A percentile compares a stretch with the other conserved stretches of the same genome.
Evolutionary conservation across 2,329 filamentous ascomycete species (phyloP).

Genomic region (Sclerotiophoma versabilis): DNA sequence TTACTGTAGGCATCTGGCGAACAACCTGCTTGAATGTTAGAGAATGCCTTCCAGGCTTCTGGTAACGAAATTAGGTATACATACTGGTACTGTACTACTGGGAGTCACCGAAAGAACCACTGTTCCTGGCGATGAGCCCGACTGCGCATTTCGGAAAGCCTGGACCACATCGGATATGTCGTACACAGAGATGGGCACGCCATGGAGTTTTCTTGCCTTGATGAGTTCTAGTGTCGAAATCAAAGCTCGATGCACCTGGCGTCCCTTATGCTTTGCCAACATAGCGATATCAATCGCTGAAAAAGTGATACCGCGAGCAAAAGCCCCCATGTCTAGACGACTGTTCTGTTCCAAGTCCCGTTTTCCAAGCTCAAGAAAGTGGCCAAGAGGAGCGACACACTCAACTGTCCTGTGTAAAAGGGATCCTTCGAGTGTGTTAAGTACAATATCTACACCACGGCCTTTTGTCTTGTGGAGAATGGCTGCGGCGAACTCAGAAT

Average conservation of each 20-base stretch:
- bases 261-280: slow-evolving; percentile 49
- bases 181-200: neutral
- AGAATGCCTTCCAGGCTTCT: neutral
- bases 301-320: slow-evolving; percentile 21
- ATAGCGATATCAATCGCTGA: slow-evolving; percentile 40
- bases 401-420: slow-evolving; percentile 50
- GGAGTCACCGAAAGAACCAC: neutral
- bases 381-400: slow-evolving; percentile 50
- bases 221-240: neutral
- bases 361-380: slow-evolving; percentile 29
- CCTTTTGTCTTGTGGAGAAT: slow-evolving; percentile 21
- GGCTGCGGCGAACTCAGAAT: slow-evolving; percentile 28
- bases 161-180: slow-evolving; percentile 1
- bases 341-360: slow-evolving; percentile 1
- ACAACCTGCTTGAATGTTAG: neutral
- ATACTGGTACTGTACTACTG: neutral
- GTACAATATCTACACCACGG: slow-evolving; percentile 42
- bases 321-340: slow-evolving; percentile 30
- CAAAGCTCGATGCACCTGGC: neutral
- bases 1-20: neutral
- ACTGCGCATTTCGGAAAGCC: neutral
- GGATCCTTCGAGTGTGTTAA: slow-evolving; percentile 40
- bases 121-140: neutral
- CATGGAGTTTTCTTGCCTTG: neutral
- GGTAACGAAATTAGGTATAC: slow-evolving; percentile 7